Base-by-base conservation (phyloP, 768 basidiomycete species). In the Pleurotus cornucopiae region DNA sequence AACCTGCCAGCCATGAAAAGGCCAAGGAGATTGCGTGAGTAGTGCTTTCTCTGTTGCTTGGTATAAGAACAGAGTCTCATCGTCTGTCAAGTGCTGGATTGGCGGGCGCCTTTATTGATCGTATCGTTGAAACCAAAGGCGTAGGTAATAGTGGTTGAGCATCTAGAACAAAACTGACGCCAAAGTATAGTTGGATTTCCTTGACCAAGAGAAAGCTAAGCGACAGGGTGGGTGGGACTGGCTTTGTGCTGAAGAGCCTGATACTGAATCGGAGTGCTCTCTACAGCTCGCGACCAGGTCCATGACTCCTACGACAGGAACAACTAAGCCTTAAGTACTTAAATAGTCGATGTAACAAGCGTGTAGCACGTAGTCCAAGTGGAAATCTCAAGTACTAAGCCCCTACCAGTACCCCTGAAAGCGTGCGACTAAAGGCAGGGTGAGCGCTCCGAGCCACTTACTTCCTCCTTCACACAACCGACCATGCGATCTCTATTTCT, bases 61-160 rank as follows among this genome's bases (percentile, higher is more conserved):
- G 7, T 2, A 1, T 6, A 7, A 30, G 30, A 34, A 34, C 30
- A 34, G 11, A 30, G 30, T 30, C 30, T 30, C 7, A 30, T 30
- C 30, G 30, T 30, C 1, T 34, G 4, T 34, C 11, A 13, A 68
- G 84, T 30, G 87, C 85, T 54, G 87, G 72, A n/a, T 65, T 82
- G 34, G 63, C 72, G 51, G 85, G 78, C 58, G 79, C 68, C 14
- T 80, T 84, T 66, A 61, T 88, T 57, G 78, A 81, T 61, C 76
- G 67, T 49, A 54, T 80, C 2, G 62, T 80, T 16, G 86, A 88
- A 69, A 82, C 82, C 60, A 84, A 81, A 54, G 74, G 74, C 20
- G 72, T 73, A 62, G 61, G 72, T 53, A 21, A 77, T 66, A 64
- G 76, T 66, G 70, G 73, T 9, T 56, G 65, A 53, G 66, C 77